These are phyloP conservation scores for Carex myosuroides DNA, from an alignment of 176 grass and related monocot genomes.

Conservation along the genomic window DNA sequence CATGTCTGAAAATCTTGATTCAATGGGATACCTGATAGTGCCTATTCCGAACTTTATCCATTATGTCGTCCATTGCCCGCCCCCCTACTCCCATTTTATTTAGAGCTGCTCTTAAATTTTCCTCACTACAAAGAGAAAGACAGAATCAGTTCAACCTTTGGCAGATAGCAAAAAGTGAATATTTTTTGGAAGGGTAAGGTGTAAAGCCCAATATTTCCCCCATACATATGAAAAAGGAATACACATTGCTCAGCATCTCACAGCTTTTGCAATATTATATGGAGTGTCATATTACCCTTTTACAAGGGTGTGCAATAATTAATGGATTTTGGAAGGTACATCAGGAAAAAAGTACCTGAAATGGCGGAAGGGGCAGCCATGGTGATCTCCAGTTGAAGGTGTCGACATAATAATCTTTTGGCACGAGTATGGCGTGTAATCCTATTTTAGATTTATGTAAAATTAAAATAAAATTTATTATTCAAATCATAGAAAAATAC, in stretches of 20 bases:
- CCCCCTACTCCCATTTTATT: slow-evolving; percentile 64
- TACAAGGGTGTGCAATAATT: slow-evolving; percentile 1
- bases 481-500: slow-evolving; percentile 3
- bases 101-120: slow-evolving; percentile 93
- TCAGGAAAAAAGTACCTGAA: slow-evolving; percentile 55
- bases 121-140: slow-evolving; percentile 49
- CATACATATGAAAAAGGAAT: not conserved
- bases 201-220: not conserved
- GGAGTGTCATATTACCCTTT: not conserved
- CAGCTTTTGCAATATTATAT: not conserved
- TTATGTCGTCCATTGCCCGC: slow-evolving; percentile 55
- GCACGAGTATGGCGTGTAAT: slow-evolving; percentile 96
- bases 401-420: slow-evolving; percentile 92
- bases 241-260: not conserved
- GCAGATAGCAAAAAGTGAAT: not conserved
- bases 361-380: slow-evolving; percentile 92
- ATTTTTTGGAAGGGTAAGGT: not conserved
- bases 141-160: not conserved
- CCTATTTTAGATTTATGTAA: slow-evolving; percentile 34
- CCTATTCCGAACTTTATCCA: slow-evolving; percentile 86
- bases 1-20: not conserved
- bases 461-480: not conserved
- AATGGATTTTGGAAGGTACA: not conserved
- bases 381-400: slow-evolving; percentile 88
- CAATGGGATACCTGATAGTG: slow-evolving; percentile 69